Evolutionary conservation across 805 yeast species (phyloP), one percentile per base, ranked within the genome.

Genomic region (Spathaspora passalidarum): DNA sequence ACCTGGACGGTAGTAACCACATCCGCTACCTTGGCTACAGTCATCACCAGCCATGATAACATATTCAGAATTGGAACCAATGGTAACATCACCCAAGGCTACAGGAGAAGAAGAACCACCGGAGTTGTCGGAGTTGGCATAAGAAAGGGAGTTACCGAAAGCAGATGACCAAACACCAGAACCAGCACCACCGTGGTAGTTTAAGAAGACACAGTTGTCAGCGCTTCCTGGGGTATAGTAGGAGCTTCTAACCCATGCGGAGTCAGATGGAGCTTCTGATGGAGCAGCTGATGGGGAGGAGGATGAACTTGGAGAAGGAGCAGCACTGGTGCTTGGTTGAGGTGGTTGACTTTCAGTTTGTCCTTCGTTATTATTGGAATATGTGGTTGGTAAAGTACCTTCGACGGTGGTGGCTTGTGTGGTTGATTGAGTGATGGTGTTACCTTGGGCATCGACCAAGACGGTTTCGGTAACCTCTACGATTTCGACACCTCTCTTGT

Each of bases 121-220:
- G 29, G 78, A 71, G 70, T 92, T 96, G 64, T 91, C 89, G 7
- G 87, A 56, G 60, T 81, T 88, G 58, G 86, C 81, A 70, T 79
- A 94, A 5, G 97, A 88, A 49, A 94, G 75, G 26, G 98, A 91
- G 82, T 86, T 86, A 71, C 99, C 99, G 69, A 88, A 90, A 62
- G 85, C 74, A 26, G 82, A 59, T 29, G 91, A 86, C 88, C 92
- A 92, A 32, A 79, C 80, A 72, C 99, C 99, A 11, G 96, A 88
- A 44, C 88, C 90, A 37, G 83, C 73, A 55, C 95, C 96, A 69
- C 99, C 99, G 60, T 73, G 72, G 68, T 86, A 80, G 84, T 92
- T 92, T 72, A 91, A 73, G 81, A 94, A 91, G 35, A 82, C 82
- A 54, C 81, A 71, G 67, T 90, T 90, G 58, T 77, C 71, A 43